Percentiles rank a stretch among this genome's conserved stretches.
Evolutionary conservation across 1,284 basidiomycete genomes (phyloP).

Genomic region (Puccinia hordei): DNA sequence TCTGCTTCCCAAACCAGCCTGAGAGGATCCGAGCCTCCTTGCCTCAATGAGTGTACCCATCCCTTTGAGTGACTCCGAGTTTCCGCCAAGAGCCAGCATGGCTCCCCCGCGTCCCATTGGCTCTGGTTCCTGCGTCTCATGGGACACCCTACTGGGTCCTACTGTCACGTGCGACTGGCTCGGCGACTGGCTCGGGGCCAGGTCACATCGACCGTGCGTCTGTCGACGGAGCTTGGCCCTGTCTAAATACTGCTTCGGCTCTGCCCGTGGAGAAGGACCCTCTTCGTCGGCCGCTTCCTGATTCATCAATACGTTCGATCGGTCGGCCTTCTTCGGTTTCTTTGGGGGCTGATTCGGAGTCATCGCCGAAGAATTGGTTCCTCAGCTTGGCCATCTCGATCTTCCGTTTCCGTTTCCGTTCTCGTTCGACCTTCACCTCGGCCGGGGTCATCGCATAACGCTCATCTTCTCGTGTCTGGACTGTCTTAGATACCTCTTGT

Average conservation of each 20-base stretch:
- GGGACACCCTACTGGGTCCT: background rate
- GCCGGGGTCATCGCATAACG: conserved; percentile 39
- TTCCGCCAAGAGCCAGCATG: conserved; percentile 21
- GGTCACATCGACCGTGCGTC: background rate
- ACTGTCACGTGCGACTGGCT: background rate
- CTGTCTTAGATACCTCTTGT: background rate
- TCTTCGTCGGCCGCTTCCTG: background rate
- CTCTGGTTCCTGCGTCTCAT: conserved; percentile 10
- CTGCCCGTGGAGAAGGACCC: background rate
- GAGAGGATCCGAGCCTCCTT: background rate
- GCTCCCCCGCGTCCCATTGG: conserved; percentile 12
- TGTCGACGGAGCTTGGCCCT: conserved; percentile 34
- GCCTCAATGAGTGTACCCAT: conserved; percentile 40
- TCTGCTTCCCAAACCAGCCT: conserved; percentile 32
- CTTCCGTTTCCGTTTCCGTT: conserved; percentile 45
- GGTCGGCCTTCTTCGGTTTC: background rate
- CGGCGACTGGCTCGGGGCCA: background rate
- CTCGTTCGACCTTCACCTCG: conserved; percentile 33
- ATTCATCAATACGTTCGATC: background rate
- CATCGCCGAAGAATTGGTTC: conserved; percentile 36
- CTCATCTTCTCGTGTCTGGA: background rate
- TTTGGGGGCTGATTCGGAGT: background rate
- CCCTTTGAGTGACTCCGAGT: background rate
- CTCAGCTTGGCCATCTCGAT: conserved; percentile 32
- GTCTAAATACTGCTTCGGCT: conserved; percentile 18